Conservation (phyloP, 305 asterid species). For the Fraxinus platypoda region DNA sequence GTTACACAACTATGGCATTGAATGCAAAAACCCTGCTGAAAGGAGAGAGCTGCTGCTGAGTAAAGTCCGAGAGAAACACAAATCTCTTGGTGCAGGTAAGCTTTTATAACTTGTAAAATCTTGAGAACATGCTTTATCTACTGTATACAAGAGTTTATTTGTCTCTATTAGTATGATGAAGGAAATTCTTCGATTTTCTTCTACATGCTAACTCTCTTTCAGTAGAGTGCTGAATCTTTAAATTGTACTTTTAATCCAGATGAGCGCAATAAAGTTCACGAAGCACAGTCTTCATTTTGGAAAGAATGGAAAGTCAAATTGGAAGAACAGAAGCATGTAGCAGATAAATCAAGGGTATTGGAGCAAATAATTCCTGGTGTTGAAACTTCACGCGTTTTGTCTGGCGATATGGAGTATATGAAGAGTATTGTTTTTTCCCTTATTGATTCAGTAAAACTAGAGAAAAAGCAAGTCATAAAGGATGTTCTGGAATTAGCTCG, state of each 20-base stretch:
- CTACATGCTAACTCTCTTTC: constrained; percentile 7
- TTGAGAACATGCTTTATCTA: constrained; percentile 17
- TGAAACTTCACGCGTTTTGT: constrained; percentile 76
- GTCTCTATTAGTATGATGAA: constrained; percentile 9
- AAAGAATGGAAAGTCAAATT: constrained; percentile 92
- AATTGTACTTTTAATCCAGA: constrained; percentile 43
- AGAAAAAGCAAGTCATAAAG: constrained; percentile 71
- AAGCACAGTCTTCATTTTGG: constrained; percentile 96
- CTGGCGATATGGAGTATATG: constrained; percentile 76
- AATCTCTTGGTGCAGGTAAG: constrained; percentile 69
- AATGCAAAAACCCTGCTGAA: constrained; percentile 74
- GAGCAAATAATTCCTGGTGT: constrained; percentile 92
- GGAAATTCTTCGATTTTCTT: not conserved
- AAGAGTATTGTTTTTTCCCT: constrained; percentile 66
- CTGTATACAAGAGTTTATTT: constrained; percentile 20
- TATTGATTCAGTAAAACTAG: constrained; percentile 66
- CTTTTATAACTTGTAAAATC: constrained; percentile 22
- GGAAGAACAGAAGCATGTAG: constrained; percentile 80
- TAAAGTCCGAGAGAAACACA: constrained; percentile 68
- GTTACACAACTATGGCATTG: constrained; percentile 70
- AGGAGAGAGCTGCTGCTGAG: constrained; percentile 74
- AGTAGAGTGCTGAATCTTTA: constrained; percentile 19
- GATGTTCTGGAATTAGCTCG: constrained; percentile 62
- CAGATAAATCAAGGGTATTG: constrained; percentile 85
- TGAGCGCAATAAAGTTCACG: constrained; percentile 68